Evolutionary conservation across 495 filamentous ascomycete species (phyloP).

Genomic region (Beverwykella pulmonaria): DNA sequence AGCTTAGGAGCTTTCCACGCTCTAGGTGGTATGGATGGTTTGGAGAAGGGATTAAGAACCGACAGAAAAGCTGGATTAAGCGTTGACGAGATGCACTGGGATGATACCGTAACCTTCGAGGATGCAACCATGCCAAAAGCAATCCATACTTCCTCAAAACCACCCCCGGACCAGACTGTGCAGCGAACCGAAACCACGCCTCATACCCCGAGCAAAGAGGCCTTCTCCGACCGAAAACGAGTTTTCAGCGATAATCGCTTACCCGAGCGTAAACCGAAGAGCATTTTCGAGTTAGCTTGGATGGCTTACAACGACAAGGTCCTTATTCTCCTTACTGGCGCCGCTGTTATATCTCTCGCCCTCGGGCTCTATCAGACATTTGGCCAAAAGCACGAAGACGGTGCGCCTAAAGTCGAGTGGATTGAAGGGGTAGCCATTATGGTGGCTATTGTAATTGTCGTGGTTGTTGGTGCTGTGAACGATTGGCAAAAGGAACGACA

Average conservation of each 20-base stretch:
- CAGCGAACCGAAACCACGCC: conserved; percentile 40
- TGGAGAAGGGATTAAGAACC: conserved; percentile 77
- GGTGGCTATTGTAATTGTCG: conserved; percentile 51
- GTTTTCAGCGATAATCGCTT: conserved; percentile 71
- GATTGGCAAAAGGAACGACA: conserved; percentile 54
- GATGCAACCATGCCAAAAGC: conserved; percentile 51
- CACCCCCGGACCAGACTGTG: conserved; percentile 27
- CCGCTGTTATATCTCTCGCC: conserved; percentile 80
- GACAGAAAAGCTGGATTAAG: conserved; percentile 70
- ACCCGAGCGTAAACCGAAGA: conserved; percentile 72
- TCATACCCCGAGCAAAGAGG: conserved; percentile 40
- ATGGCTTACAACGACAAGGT: conserved; percentile 85
- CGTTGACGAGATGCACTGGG: conserved; percentile 68
- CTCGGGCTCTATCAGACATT: conserved; percentile 74
- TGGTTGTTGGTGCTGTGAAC: conserved; percentile 50
- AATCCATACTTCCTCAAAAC: conserved; percentile 1
- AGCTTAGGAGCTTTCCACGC: conserved; percentile 75
- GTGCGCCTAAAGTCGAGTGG: conserved; percentile 48
- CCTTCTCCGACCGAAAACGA: conserved; percentile 65
- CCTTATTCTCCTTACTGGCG: conserved; percentile 73
- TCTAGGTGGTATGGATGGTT: conserved; percentile 72
- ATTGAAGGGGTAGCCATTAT: conserved; percentile 55
- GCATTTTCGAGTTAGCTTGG: conserved; percentile 74
- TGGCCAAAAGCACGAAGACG: conserved; percentile 41
- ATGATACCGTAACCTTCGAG: conserved; percentile 71